Evolutionary conservation across 495 filamentous ascomycete genomes (phyloP).

Genomic region (Penicillium fimorum): DNA sequence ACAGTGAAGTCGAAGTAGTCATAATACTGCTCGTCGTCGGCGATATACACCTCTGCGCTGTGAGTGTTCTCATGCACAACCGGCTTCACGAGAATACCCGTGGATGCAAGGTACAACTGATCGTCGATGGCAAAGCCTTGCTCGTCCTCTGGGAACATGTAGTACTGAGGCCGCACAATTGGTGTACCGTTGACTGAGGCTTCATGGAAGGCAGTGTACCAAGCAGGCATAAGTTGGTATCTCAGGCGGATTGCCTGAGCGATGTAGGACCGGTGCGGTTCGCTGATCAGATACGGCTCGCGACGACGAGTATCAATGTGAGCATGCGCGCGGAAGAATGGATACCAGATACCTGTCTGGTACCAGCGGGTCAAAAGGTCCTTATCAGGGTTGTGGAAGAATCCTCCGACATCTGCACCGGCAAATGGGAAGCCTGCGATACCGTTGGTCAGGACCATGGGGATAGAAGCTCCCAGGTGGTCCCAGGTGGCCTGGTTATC

Average conservation of each 20-base stretch:
- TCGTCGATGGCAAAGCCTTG: constrained; percentile 83
- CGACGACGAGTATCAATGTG: constrained; percentile 93
- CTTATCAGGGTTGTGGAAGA: constrained; percentile 93
- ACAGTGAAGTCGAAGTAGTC: constrained; percentile 86
- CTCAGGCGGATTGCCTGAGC: constrained; percentile 82
- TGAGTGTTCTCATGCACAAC: constrained; percentile 72
- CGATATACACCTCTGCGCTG: constrained; percentile 77
- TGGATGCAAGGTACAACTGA: constrained; percentile 85
- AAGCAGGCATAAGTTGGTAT: constrained; percentile 85
- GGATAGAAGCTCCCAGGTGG: constrained; percentile 80
- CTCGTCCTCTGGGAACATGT: constrained; percentile 85
- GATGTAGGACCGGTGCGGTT: constrained; percentile 84
- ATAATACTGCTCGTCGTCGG: constrained; percentile 84
- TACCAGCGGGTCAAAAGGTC: constrained; percentile 94
- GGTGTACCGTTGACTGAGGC: constrained; percentile 79
- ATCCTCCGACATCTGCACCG: constrained; percentile 94
- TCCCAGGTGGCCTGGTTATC: constrained; percentile 93
- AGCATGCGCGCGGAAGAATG: constrained; percentile 97
- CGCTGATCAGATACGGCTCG: constrained; percentile 85
- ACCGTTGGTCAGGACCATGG: constrained; percentile 89
- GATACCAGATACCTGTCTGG: constrained; percentile 94
- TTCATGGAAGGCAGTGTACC: constrained; percentile 96
- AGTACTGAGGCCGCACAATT: constrained; percentile 88
- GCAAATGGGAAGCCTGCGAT: constrained; percentile 93
- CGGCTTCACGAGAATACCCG: constrained; percentile 85